Conservation (phyloP, 345 rosid species). For the Gossypium rotundifolium region DNA sequence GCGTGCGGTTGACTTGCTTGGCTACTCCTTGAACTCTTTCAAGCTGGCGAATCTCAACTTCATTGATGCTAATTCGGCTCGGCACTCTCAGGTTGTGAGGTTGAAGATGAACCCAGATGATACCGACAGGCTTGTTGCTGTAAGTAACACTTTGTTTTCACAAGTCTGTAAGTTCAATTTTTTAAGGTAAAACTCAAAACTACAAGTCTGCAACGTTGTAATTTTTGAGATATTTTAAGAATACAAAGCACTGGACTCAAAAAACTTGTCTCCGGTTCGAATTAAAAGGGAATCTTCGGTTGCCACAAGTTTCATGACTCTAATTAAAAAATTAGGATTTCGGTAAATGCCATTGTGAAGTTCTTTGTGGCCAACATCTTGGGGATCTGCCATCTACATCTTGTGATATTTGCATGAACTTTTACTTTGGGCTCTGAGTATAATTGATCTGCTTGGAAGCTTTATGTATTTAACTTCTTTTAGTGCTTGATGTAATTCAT, state of each 20-base stretch:
- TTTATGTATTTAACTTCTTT: background rate
- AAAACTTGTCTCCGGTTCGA: background rate
- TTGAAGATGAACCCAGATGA: constrained; percentile 41
- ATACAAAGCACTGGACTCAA: background rate
- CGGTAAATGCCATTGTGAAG: background rate
- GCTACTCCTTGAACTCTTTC: constrained; percentile 77
- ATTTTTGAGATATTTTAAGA: background rate
- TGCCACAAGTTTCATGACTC: background rate
- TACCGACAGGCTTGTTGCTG: constrained; percentile 48
- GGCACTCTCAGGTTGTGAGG: constrained; percentile 53
- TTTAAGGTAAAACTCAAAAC: background rate
- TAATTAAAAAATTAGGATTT: background rate
- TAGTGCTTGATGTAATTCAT: background rate
- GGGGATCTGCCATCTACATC: background rate
- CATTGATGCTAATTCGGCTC: constrained; percentile 34
- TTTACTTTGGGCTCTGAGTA: background rate
- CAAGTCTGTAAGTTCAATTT: background rate
- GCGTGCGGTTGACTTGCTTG: constrained; percentile 84
- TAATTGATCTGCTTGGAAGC: background rate
- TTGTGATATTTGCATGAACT: background rate
- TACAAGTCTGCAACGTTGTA: background rate
- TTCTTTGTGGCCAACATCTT: background rate
- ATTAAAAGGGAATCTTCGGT: background rate
- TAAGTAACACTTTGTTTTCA: constrained; percentile 22
- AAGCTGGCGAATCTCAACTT: constrained; percentile 57